Evolutionary conservation across 2,329 filamentous ascomycete genomes (phyloP).

Genomic region (Diaporthe nobilis): DNA sequence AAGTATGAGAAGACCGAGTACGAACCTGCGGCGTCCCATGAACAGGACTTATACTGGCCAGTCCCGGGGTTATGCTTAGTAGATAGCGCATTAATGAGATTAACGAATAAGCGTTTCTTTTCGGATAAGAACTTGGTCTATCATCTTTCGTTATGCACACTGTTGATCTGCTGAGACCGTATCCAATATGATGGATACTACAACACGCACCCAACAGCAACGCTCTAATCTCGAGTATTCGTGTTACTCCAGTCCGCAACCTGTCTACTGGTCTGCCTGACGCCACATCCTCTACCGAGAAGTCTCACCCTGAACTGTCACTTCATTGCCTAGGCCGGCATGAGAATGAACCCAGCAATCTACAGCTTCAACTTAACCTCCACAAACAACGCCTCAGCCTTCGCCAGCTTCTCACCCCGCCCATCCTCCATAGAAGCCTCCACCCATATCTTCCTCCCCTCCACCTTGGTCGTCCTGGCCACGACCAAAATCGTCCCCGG

Average conservation of each 20-base stretch:
- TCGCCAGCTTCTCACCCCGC: conserved; percentile 62
- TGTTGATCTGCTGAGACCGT: fast-evolving
- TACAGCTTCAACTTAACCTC: conserved; percentile 46
- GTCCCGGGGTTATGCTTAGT: neutral
- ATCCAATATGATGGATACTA: neutral
- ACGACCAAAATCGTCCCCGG: conserved; percentile 63
- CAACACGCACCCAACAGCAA: no score
- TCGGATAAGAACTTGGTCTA: neutral
- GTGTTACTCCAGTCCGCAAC: no score
- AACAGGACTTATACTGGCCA: conserved; percentile 16
- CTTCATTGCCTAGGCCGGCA: fast-evolving
- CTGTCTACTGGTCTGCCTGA: neutral
- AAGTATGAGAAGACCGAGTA: neutral
- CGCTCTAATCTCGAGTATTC: neutral
- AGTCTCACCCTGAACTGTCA: neutral
- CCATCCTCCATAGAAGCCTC: conserved; percentile 64
- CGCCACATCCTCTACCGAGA: neutral
- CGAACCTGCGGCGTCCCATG: neutral
- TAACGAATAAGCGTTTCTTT: neutral
- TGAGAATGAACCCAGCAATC: neutral
- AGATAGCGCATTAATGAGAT: neutral
- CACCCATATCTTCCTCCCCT: conserved; percentile 68
- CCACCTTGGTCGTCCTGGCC: conserved; percentile 58
- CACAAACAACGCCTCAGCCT: conserved; percentile 67
- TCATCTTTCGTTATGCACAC: neutral